These are phyloP conservation scores for Mycena galopus DNA, from an alignment of 768 basidiomycete species.

Conservation along the genomic window DNA sequence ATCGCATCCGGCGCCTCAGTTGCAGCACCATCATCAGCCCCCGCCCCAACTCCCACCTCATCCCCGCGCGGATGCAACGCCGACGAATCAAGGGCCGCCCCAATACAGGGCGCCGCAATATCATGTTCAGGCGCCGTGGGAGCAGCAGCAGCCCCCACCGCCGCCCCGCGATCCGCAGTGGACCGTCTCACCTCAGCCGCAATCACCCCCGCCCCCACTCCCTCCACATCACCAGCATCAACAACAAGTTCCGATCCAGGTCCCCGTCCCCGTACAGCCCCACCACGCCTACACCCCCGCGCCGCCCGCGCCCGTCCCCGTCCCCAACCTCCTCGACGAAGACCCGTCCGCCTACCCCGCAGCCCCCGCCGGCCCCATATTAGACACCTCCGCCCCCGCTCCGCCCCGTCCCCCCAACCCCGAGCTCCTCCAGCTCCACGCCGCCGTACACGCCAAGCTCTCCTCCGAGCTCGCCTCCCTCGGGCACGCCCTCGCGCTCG, in stretches of 20 bases:
- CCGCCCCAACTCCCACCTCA: conserved; percentile 39
- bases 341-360: conserved; percentile 52
- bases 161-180: conserved; percentile 37
- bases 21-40: conserved; percentile 38
- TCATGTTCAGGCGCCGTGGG: conserved; percentile 35
- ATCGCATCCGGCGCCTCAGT: not conserved
- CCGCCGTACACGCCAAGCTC: conserved; percentile 82
- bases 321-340: conserved; percentile 76
- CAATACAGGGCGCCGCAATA: conserved; percentile 33
- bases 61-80: conserved; percentile 29
- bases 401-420: conserved; percentile 93
- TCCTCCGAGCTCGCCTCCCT: conserved; percentile 79
- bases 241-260: not conserved
- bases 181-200: conserved; percentile 31
- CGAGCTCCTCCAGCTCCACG: conserved; percentile 85
- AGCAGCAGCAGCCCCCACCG: not conserved
- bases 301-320: conserved; percentile 43
- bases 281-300: not conserved
- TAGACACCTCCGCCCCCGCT: conserved; percentile 49
- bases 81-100: conserved; percentile 15
- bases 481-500: conserved; percentile 69
- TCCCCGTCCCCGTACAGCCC: not conserved
- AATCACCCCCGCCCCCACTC: conserved; percentile 38
- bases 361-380: conserved; percentile 37
- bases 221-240: not conserved